phyloP scores from a whole-genome alignment of 2,329 filamentous ascomycete genomes.

The Paradendryphiella salina region DNA sequence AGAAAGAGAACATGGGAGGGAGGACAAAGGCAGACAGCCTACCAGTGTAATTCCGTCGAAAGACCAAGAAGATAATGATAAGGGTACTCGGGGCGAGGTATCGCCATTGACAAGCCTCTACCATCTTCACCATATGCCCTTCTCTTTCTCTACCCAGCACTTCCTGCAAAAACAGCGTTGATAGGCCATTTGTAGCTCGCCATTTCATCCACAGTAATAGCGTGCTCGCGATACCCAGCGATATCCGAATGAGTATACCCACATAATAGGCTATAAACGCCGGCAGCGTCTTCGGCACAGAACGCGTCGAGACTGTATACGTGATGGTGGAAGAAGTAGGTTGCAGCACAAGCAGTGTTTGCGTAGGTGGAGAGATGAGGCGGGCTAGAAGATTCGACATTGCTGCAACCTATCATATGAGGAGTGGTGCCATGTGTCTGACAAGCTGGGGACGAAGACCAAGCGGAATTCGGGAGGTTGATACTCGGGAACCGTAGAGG shows the following conservation, averaged over 20 bases:
- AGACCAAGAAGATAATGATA: constrained; percentile 50
- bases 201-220: constrained; percentile 41
- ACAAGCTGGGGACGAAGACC: neutral
- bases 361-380: constrained; percentile 33
- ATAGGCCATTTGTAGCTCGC: constrained; percentile 10
- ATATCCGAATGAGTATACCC: constrained; percentile 51
- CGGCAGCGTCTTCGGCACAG: constrained; percentile 54
- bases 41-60: constrained; percentile 58
- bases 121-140: constrained; percentile 37
- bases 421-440: constrained; percentile 6
- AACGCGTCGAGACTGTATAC: constrained; percentile 85
- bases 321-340: constrained; percentile 81
- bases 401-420: constrained; percentile 6
- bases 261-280: constrained; percentile 52
- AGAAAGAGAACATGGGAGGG: neutral
- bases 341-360: constrained; percentile 32
- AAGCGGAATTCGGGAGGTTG: constrained; percentile 8
- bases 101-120: constrained; percentile 49
- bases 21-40: constrained; percentile 17
- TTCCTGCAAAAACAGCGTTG: constrained; percentile 7
- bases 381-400: constrained; percentile 31
- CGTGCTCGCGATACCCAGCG: constrained; percentile 50
- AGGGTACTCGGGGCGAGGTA: constrained; percentile 48
- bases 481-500: neutral
- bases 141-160: constrained; percentile 12